Conservation (phyloP, 331 rosid genomes). For the Saraca asoca region DNA sequence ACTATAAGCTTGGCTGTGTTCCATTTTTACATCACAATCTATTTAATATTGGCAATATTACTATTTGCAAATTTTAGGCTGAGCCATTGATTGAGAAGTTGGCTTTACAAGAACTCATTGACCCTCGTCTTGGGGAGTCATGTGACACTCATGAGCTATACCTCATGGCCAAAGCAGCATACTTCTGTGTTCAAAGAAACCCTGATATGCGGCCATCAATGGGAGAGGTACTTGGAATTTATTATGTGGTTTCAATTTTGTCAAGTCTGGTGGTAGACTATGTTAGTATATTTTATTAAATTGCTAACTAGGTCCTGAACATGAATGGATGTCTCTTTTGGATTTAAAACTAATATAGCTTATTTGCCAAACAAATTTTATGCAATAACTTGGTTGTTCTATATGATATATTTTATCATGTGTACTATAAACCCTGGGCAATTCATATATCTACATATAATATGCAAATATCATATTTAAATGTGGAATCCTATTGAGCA, state of each 20-base stretch:
- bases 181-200: constrained; percentile 57
- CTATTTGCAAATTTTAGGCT: constrained; percentile 45
- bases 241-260: not conserved
- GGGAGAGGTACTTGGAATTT: constrained; percentile 57
- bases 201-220: constrained; percentile 77
- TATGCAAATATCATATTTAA: not conserved
- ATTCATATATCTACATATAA: not conserved
- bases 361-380: not conserved
- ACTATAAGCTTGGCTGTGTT: not conserved
- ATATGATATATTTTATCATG: not conserved
- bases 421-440: too few species aligned
- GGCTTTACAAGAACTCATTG: constrained; percentile 71
- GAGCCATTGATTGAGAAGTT: constrained; percentile 61
- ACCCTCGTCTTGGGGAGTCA: constrained; percentile 64
- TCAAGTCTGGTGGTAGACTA: not conserved
- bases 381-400: not conserved
- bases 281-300: not conserved
- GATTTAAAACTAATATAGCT: not conserved
- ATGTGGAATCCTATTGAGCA: not conserved
- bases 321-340: not conserved
- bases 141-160: constrained; percentile 60
- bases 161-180: constrained; percentile 76
- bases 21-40: constrained; percentile 4
- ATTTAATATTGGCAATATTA: not conserved
- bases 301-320: not conserved